Evolutionary conservation across 441 rosid species (phyloP).

Genomic region (Viola pubescens): DNA sequence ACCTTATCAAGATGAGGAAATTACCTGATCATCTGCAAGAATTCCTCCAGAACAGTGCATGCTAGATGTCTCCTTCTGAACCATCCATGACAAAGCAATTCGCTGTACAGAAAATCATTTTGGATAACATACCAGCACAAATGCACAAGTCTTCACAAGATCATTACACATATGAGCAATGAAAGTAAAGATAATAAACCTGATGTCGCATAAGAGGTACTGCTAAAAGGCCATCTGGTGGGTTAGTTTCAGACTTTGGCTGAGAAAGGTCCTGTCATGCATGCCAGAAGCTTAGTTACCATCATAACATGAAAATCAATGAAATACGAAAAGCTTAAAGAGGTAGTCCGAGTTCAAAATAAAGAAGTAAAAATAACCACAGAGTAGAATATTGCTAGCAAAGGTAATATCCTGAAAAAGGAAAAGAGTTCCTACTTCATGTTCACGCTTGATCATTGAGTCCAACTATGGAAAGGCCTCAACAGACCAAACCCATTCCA

Average conservation of each 20-base stretch:
- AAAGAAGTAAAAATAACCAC: too few species aligned
- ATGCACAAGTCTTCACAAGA: not conserved
- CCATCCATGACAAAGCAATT: slow-evolving; percentile 98
- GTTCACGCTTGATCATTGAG: too few species aligned
- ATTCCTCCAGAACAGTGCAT: slow-evolving; percentile 84
- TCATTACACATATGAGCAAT: not conserved
- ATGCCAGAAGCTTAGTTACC: slow-evolving; percentile 8
- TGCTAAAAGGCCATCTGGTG: slow-evolving; percentile 73
- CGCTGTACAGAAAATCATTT: slow-evolving; percentile 43
- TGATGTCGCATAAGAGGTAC: slow-evolving; percentile 92
- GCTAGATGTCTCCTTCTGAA: slow-evolving; percentile 67
- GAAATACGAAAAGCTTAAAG: too few species aligned
- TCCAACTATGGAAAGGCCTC: too few species aligned
- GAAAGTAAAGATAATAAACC: slow-evolving; percentile 37
- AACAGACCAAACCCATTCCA: too few species aligned
- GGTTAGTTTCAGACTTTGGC: slow-evolving; percentile 68
- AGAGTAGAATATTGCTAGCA: too few species aligned
- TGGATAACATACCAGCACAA: not conserved
- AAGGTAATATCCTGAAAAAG: too few species aligned
- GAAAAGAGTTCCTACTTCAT: too few species aligned
- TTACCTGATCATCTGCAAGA: slow-evolving; percentile 98
- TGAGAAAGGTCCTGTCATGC: slow-evolving; percentile 70
- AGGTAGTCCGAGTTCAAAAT: too few species aligned
- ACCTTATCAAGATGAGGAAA: slow-evolving; percentile 13
- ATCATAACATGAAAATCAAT: too few species aligned